Evolutionary conservation across 2,329 filamentous ascomycete species (phyloP).

Genomic region (Fusarium sacchari): DNA sequence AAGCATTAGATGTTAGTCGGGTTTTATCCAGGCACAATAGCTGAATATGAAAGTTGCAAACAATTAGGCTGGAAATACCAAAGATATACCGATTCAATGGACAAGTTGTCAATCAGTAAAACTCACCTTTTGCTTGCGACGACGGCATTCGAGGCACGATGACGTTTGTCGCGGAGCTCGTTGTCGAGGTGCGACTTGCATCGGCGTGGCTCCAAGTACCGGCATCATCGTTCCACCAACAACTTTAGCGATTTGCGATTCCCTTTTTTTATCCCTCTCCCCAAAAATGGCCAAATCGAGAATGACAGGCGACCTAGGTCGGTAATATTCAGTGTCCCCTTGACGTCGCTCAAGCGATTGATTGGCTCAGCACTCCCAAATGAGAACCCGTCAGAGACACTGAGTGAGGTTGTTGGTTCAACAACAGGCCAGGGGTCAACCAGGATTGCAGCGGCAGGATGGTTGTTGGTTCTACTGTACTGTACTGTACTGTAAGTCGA

Average conservation of each 20-base stretch:
- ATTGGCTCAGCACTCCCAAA: slow-evolving; percentile 5
- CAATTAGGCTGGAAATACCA: not conserved
- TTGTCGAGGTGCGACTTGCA: slow-evolving; percentile 33
- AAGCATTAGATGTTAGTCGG: not conserved
- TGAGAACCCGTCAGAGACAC: slow-evolving; percentile 5
- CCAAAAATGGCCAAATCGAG: not conserved
- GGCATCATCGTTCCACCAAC: slow-evolving; percentile 31
- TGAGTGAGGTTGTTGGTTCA: slow-evolving; percentile 25
- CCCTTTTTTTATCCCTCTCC: not conserved
- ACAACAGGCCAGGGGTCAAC: slow-evolving; percentile 2
- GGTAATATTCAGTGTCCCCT: not conserved
- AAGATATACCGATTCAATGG: not conserved
- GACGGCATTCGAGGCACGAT: slow-evolving; percentile 62
- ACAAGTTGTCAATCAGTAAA: not conserved
- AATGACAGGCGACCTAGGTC: not conserved
- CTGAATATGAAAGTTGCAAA: not conserved
- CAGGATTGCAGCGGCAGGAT: slow-evolving; percentile 7
- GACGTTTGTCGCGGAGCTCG: slow-evolving; percentile 48
- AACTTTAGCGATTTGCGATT: slow-evolving; percentile 1
- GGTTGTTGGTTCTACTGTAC: slow-evolving; percentile 17
- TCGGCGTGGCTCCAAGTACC: slow-evolving; percentile 28
- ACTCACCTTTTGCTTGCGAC: slow-evolving; percentile 62
- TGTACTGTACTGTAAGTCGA: not conserved
- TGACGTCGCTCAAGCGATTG: not conserved
- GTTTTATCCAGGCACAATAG: not conserved